phyloP scores from a whole-genome alignment of 345 rosid genomes.

The Salix viminalis region DNA sequence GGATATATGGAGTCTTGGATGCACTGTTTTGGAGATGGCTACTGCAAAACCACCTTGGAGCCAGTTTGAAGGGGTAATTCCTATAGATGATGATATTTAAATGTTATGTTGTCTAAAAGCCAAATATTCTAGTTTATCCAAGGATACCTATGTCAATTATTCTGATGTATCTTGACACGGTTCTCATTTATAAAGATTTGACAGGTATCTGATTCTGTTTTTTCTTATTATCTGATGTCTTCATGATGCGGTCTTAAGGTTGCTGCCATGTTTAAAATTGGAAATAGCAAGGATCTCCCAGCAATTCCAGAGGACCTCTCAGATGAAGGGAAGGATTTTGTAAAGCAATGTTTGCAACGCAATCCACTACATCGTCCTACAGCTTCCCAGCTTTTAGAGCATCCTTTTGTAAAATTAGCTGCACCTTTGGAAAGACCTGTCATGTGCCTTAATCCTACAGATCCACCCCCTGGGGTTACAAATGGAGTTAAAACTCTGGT shows the following conservation, averaged over 20 bases:
- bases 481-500: slow-evolving; percentile 59
- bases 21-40: slow-evolving; percentile 83
- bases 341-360: slow-evolving; percentile 57
- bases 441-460: slow-evolving; percentile 34
- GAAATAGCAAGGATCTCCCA: slow-evolving; percentile 74
- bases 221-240: neutral
- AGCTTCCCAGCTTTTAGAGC: slow-evolving; percentile 53
- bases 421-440: slow-evolving; percentile 53
- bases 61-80: slow-evolving; percentile 69
- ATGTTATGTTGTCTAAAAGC: neutral
- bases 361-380: slow-evolving; percentile 56
- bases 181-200: neutral
- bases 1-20: slow-evolving; percentile 87
- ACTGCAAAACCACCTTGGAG: slow-evolving; percentile 85
- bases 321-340: slow-evolving; percentile 63
- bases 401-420: slow-evolving; percentile 54
- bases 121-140: neutral
- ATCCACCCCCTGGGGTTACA: slow-evolving; percentile 34
- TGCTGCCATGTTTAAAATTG: slow-evolving; percentile 75
- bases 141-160: neutral
- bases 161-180: neutral
- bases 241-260: slow-evolving; percentile 13
- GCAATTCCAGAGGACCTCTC: slow-evolving; percentile 63
- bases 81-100: neutral
- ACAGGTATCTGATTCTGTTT: neutral